phyloP scores from a whole-genome alignment of 306 rosid genomes.

The Lathyrus aphaca region DNA sequence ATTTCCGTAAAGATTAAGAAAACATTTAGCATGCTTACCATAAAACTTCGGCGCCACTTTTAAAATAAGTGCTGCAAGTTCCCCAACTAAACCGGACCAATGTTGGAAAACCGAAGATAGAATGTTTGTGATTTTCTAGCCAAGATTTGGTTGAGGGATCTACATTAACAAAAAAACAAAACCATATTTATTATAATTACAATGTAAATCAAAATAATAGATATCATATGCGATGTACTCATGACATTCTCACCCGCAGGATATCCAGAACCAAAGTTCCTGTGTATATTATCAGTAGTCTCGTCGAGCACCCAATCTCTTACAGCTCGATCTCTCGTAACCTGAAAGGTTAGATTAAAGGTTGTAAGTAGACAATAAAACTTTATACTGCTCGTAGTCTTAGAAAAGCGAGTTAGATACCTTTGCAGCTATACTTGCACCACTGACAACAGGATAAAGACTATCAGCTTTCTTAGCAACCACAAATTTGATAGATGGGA shows the following conservation, averaged over 20 bases:
- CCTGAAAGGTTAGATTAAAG: conserved; percentile 50
- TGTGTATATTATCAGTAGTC: conserved; percentile 74
- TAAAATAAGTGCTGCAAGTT: conserved; percentile 79
- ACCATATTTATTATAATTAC: conserved; percentile 26
- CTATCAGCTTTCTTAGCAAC: conserved; percentile 99
- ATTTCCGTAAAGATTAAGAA: conserved; percentile 35
- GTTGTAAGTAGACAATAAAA: neutral
- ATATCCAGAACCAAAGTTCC: conserved; percentile 92
- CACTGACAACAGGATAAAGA: conserved; percentile 96
- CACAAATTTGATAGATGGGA: conserved; percentile 81
- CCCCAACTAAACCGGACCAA: conserved; percentile 98
- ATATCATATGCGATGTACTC: conserved; percentile 13
- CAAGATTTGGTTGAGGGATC: conserved; percentile 89
- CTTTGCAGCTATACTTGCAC: conserved; percentile 96
- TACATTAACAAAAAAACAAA: conserved; percentile 46
- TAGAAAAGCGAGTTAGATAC: conserved; percentile 41
- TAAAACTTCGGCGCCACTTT: conserved; percentile 69
- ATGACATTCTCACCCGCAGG: conserved; percentile 72
- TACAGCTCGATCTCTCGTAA: conserved; percentile 85
- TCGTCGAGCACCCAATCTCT: conserved; percentile 86
- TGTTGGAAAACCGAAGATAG: conserved; percentile 87
- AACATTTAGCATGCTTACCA: conserved; percentile 57
- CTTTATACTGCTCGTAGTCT: neutral
- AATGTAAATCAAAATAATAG: conserved; percentile 10
- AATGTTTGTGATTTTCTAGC: conserved; percentile 77